phyloP scores from a whole-genome alignment of 2,329 filamentous ascomycete genomes.

The Aspergillus clavatus region DNA sequence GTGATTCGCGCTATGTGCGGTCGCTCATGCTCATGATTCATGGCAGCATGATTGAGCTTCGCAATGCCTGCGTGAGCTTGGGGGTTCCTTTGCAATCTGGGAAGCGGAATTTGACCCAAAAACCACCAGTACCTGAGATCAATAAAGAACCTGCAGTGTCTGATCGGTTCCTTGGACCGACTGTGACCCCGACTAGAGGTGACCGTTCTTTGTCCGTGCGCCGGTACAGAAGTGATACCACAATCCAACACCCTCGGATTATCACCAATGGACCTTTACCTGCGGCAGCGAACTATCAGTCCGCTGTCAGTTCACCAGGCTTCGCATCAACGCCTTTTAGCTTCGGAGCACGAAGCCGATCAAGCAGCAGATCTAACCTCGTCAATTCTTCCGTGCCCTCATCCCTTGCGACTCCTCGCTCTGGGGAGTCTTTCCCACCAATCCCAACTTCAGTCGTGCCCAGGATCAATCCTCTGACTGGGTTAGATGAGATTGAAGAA shows the following conservation, averaged over 20 bases:
- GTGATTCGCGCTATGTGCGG: conserved; percentile 54
- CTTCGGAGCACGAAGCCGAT: conserved; percentile 38
- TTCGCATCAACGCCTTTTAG: conserved; percentile 30
- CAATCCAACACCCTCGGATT: conserved; percentile 43
- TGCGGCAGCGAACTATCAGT: conserved; percentile 26
- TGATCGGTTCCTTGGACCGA: conserved; percentile 27
- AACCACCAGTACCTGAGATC: conserved; percentile 26
- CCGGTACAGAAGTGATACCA: conserved; percentile 49
- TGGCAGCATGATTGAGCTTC: conserved; percentile 54
- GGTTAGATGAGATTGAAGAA: conserved; percentile 66
- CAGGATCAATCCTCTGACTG: conserved; percentile 52
- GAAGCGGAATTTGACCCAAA: conserved; percentile 25
- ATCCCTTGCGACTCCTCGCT: conserved; percentile 64
- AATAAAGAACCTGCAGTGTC: conserved; percentile 24
- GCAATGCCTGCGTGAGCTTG: conserved; percentile 54
- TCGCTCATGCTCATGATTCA: conserved; percentile 57
- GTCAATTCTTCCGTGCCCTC: conserved; percentile 45
- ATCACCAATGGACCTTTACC: conserved; percentile 27
- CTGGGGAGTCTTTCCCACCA: conserved; percentile 70
- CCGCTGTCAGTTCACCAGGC: conserved; percentile 27
- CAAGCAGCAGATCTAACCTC: conserved; percentile 51
- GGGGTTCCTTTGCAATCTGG: conserved; percentile 38
- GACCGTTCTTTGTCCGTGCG: conserved; percentile 41
- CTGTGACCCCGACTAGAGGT: conserved; percentile 45
- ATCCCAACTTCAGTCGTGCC: conserved; percentile 43